Evolutionary conservation across 331 rosid species (phyloP).

Genomic region (Telfairia occidentalis): DNA sequence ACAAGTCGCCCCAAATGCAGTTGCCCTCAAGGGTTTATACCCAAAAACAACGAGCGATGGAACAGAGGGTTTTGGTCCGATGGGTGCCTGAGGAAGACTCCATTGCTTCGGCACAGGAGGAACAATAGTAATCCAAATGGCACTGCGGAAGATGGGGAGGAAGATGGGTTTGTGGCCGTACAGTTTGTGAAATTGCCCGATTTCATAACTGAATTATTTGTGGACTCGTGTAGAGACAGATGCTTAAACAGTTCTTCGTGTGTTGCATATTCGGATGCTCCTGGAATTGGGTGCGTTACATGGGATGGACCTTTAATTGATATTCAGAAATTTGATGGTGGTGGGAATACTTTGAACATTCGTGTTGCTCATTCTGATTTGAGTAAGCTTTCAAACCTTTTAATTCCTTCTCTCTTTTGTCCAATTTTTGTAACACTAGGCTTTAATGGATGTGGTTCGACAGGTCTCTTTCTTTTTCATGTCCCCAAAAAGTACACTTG

Average conservation of each 20-base stretch:
- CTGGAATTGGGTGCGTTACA: constrained; percentile 64
- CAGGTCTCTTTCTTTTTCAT: neutral
- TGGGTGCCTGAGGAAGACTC: constrained; percentile 53
- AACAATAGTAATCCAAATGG: constrained; percentile 12
- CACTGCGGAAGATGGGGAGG: constrained; percentile 14
- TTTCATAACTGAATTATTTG: constrained; percentile 24
- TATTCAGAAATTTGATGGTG: constrained; percentile 14
- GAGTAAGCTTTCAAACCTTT: constrained; percentile 28
- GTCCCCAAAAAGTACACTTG: neutral
- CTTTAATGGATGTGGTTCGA: neutral
- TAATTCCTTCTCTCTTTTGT: neutral
- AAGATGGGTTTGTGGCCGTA: constrained; percentile 40
- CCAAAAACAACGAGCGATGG: constrained; percentile 25
- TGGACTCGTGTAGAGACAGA: constrained; percentile 23
- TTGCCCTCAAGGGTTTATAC: constrained; percentile 52
- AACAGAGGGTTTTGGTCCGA: constrained; percentile 26
- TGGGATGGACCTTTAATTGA: constrained; percentile 27
- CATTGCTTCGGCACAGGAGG: constrained; percentile 30
- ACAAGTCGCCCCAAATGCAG: constrained; percentile 22
- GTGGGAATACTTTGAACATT: constrained; percentile 31
- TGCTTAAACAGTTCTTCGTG: constrained; percentile 42
- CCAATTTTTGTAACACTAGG: neutral
- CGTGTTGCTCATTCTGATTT: constrained; percentile 67
- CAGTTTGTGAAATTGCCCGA: constrained; percentile 55
- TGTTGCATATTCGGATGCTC: constrained; percentile 41